These are phyloP conservation scores for Cryptococcus sp. DNA, from an alignment of 1,284 basidiomycete species.

Conservation along the genomic window DNA sequence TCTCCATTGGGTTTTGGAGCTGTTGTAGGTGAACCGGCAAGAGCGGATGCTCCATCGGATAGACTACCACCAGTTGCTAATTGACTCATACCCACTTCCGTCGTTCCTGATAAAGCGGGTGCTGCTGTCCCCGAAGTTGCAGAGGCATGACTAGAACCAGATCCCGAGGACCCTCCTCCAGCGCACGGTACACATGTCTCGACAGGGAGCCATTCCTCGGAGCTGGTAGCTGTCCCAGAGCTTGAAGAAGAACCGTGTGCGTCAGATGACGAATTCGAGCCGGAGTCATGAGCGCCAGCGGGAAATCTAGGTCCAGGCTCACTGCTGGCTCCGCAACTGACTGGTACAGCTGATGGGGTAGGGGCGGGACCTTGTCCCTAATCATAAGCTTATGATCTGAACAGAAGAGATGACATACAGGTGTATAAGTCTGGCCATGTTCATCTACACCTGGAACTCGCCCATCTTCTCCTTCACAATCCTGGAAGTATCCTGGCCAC, in stretches of 20 bases:
- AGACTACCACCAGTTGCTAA: neutral
- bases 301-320: neutral
- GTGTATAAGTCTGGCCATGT: slow-evolving; percentile 20
- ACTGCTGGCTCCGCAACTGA: neutral
- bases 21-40: neutral
- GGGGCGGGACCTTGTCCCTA: slow-evolving; percentile 5
- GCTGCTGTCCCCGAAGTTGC: neutral
- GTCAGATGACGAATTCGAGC: no score
- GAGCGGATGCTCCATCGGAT: neutral
- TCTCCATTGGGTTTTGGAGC: neutral
- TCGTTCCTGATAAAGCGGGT: slow-evolving; percentile 7
- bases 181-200: slow-evolving; percentile 29
- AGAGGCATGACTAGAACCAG: neutral
- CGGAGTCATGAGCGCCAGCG: slow-evolving; percentile 10
- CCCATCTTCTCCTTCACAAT: slow-evolving; percentile 29
- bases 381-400: slow-evolving; percentile 10
- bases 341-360: slow-evolving; percentile 12
- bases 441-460: slow-evolving; percentile 26
- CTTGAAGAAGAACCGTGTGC: neutral
- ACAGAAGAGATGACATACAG: slow-evolving; percentile 13
- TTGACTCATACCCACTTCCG: slow-evolving; percentile 25
- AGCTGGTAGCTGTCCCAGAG: neutral
- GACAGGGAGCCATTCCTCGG: slow-evolving; percentile 19
- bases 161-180: neutral
- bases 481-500: slow-evolving; percentile 24